Conservation (phyloP, 1,284 basidiomycete genomes). For the Boletus holoroseus region DNA sequence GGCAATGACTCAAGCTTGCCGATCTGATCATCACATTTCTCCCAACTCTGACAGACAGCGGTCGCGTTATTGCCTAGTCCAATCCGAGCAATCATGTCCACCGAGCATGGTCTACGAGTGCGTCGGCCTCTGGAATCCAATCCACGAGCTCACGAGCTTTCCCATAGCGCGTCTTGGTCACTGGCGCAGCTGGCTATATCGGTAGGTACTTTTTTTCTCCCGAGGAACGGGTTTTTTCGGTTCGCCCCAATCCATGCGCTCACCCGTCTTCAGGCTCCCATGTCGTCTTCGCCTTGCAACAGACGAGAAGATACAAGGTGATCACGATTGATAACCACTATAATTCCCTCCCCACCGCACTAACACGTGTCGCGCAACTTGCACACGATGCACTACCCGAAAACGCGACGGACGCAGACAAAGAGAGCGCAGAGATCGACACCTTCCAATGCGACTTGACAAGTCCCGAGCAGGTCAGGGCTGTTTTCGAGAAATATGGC, state of each 20-base stretch:
- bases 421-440: conserved; percentile 67
- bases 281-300: conserved; percentile 80
- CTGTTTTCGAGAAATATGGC: conserved; percentile 78
- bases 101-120: conserved; percentile 30
- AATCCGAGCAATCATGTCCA: conserved; percentile 26
- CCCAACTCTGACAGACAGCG: conserved; percentile 4
- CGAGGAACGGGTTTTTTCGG: neutral
- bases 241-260: conserved; percentile 3
- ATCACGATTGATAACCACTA: conserved; percentile 91
- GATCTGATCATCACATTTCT: conserved; percentile 7
- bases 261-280: conserved; percentile 65
- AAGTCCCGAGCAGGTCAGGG: conserved; percentile 60
- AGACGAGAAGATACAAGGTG: conserved; percentile 86
- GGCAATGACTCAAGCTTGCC: conserved; percentile 1
- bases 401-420: conserved; percentile 59
- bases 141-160: conserved; percentile 13
- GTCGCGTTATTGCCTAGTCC: neutral
- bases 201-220: conserved; percentile 40
- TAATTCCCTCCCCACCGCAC: conserved; percentile 78
- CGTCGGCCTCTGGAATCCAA: conserved; percentile 14
- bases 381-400: conserved; percentile 65
- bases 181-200: conserved; percentile 82
- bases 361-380: conserved; percentile 72
- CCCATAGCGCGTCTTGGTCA: conserved; percentile 67
- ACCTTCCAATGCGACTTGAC: conserved; percentile 72